These are phyloP conservation scores for Tothia fuscella DNA, from an alignment of 2,329 filamentous ascomycete genomes.

Conservation along the genomic window DNA sequence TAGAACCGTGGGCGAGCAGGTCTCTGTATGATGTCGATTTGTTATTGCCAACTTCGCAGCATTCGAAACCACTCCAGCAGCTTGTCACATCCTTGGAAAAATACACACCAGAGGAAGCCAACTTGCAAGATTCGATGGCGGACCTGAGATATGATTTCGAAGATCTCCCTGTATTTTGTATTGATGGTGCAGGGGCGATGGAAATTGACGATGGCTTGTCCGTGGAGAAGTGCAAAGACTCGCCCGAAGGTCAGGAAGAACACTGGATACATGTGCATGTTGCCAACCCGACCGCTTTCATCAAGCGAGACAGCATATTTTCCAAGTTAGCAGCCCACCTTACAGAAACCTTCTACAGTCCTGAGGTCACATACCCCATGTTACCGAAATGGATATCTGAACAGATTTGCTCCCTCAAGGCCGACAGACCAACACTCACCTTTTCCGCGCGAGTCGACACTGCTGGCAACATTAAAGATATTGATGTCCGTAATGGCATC, in stretches of 20 bases:
- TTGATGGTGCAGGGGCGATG: constrained; percentile 53
- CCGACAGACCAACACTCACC: constrained; percentile 45
- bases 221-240: constrained; percentile 44
- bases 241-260: constrained; percentile 36
- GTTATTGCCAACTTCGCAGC: constrained; percentile 34
- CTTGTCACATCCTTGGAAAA: constrained; percentile 23
- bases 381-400: constrained; percentile 38
- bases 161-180: constrained; percentile 54
- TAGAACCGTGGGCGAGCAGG: constrained; percentile 59
- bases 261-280: constrained; percentile 70
- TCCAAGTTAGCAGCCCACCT: constrained; percentile 50
- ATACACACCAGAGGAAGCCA: constrained; percentile 18
- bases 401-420: constrained; percentile 41
- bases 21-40: constrained; percentile 47
- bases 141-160: constrained; percentile 48
- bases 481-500: constrained; percentile 40
- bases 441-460: constrained; percentile 45
- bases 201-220: constrained; percentile 76
- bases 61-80: constrained; percentile 31
- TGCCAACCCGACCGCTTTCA: constrained; percentile 64
- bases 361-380: constrained; percentile 45
- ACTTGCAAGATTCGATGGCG: constrained; percentile 43
- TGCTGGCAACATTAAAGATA: constrained; percentile 41
- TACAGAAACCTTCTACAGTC: constrained; percentile 44
- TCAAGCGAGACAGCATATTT: constrained; percentile 46